phyloP scores from a whole-genome alignment of 1,284 basidiomycete genomes.

The Boletus sp. region DNA sequence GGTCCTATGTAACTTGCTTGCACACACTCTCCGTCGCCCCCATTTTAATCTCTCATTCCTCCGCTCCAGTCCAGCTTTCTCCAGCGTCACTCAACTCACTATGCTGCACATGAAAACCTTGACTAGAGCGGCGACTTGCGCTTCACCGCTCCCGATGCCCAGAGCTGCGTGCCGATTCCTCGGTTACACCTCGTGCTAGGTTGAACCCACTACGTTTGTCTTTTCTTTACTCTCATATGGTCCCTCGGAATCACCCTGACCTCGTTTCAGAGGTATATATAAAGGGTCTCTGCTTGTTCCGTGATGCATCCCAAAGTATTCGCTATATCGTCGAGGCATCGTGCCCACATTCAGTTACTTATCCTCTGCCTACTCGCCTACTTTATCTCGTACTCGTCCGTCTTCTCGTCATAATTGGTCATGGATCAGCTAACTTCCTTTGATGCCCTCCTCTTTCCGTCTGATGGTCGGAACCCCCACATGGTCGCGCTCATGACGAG shows the following conservation, averaged over 20 bases:
- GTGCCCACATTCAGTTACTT: constrained; percentile 19
- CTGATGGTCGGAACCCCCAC: constrained; percentile 64
- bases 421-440: constrained; percentile 61
- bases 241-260: constrained; percentile 30
- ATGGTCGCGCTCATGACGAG: constrained; percentile 67
- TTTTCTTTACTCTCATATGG: constrained; percentile 18
- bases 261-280: constrained; percentile 36
- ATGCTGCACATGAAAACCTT: constrained; percentile 18
- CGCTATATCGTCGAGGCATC: constrained; percentile 9
- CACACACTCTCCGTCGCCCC: constrained; percentile 14
- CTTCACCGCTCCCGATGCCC: constrained; percentile 7
- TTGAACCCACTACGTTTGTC: constrained; percentile 20
- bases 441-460: constrained; percentile 62
- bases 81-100: constrained; percentile 9
- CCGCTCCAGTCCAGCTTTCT: background rate
- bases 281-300: constrained; percentile 17
- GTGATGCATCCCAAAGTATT: constrained; percentile 15
- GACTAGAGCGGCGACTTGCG: constrained; percentile 2
- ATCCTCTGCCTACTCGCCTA: constrained; percentile 17
- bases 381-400: constrained; percentile 9
- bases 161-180: constrained; percentile 17
- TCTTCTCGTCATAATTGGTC: constrained; percentile 11
- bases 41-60: constrained; percentile 7
- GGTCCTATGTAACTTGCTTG: no score
- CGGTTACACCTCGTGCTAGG: constrained; percentile 29